Evolutionary conservation across 345 rosid genomes (phyloP), one percentile per base, ranked within the genome.

Genomic region (Hibiscus mutabilis): DNA sequence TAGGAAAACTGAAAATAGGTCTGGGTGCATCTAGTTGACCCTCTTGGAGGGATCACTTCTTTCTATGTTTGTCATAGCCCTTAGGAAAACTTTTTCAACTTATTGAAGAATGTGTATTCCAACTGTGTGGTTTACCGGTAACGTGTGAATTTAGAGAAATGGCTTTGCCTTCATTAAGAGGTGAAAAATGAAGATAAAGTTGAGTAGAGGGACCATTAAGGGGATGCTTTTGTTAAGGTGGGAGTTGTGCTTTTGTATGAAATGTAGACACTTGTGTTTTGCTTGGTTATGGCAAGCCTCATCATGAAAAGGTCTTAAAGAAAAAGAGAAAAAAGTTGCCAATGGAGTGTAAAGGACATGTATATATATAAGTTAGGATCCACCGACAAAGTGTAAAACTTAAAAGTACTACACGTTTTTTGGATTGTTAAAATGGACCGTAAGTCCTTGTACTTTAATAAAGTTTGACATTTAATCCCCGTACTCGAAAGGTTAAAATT

Each of bases 281-380:
- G 60, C 60, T 60, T 63, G 66, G 66, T 59, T 74, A 55, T 55
- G 59, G 59, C 69, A 73, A 69, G 74, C 77, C 76, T 79, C 82
- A 58, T 82, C 71, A 82, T 78, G 79, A 62, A 82, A 82, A 73
- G 78, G 60, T 70, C 76, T 49, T 75, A 76, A 53, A 42, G 77
- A 78, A 73, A 75, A 82, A 79, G 76, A 73, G 68, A 44, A 47
- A 75, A 79, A 64, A 66, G 74, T 73, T 70, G 71, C 74, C 6
- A 37, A 68, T 59, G 29, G 75, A 77, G 87, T 71, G 76, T 74
- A 79, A 79, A 79, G 83, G 74, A 75, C 27, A 60, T 1, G 5
- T 5, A 33, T 5, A 33, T 5, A 33, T 29, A 33, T 33, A 33
- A 7, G 35, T 33, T 5, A 33, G 2, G 40, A 6, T 35, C 40